Percentiles rank a stretch among this genome's conserved stretches.
These are phyloP conservation scores for Chrysoporthe puriensis DNA, from an alignment of 2,329 filamentous ascomycete species.

Conservation along the genomic window DNA sequence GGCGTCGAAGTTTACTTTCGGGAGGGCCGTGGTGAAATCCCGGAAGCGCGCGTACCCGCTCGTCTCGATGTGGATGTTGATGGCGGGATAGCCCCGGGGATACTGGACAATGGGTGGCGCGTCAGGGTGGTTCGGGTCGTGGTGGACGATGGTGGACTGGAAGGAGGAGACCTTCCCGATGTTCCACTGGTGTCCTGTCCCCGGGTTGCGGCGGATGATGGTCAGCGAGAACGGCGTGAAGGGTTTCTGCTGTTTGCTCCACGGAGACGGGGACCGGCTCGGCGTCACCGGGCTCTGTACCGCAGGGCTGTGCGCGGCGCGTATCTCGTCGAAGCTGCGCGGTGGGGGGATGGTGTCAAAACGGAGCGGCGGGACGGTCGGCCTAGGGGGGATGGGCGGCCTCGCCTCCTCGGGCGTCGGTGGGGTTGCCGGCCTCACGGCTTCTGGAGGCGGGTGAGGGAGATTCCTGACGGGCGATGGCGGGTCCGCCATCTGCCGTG, in stretches of 20 bases:
- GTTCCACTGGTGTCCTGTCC: slow-evolving; percentile 74
- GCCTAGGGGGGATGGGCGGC: slow-evolving; percentile 11
- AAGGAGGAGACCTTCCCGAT: slow-evolving; percentile 66
- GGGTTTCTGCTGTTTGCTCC: slow-evolving; percentile 36
- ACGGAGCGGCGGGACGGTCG: not conserved
- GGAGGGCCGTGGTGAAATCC: slow-evolving; percentile 46
- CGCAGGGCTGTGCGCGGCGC: not conserved
- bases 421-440: slow-evolving; percentile 8
- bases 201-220: slow-evolving; percentile 74
- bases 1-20: slow-evolving; percentile 38
- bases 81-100: slow-evolving; percentile 42
- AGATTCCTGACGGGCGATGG: slow-evolving; percentile 16
- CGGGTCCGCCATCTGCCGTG: slow-evolving; percentile 25
- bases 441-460: slow-evolving; percentile 2
- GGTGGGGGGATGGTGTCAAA: slow-evolving; percentile 6
- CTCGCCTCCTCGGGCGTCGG: not conserved
- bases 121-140: slow-evolving; percentile 34
- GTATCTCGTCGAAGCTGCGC: slow-evolving; percentile 20
- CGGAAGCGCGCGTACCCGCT: slow-evolving; percentile 63
- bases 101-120: slow-evolving; percentile 27
- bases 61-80: slow-evolving; percentile 57
- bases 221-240: slow-evolving; percentile 58
- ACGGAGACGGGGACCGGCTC: slow-evolving; percentile 43
- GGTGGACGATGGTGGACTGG: slow-evolving; percentile 46
- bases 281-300: slow-evolving; percentile 21